phyloP scores from a whole-genome alignment of 2,329 filamentous ascomycete species.

The Colletotrichum somersetense region DNA sequence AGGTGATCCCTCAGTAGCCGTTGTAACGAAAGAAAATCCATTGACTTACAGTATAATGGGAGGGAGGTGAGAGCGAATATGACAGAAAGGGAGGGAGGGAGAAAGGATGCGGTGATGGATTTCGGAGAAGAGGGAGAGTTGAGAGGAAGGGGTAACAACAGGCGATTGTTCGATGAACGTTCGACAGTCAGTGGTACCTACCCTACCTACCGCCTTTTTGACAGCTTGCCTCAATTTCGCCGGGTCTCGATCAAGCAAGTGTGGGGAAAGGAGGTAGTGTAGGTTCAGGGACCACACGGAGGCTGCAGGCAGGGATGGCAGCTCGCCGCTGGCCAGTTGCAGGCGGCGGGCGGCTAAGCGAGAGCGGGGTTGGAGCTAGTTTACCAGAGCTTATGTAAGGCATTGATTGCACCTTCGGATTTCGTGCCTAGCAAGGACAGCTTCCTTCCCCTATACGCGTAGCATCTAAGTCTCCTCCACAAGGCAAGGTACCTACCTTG shows the following conservation, averaged over 20 bases:
- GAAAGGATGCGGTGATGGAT: conserved; percentile 14
- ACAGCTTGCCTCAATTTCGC: conserved; percentile 51
- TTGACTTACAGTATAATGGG: conserved; percentile 15
- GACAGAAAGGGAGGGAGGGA: neutral
- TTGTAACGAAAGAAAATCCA: neutral
- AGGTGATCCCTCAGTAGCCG: neutral
- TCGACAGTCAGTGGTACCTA: conserved; percentile 22
- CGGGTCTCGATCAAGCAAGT: conserved; percentile 41
- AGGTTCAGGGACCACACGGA: conserved; percentile 38
- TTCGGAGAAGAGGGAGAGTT: conserved; percentile 39
- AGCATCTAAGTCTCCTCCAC: neutral
- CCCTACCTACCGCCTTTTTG: conserved; percentile 47
- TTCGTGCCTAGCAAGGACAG: conserved; percentile 19
- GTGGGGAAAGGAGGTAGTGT: conserved; percentile 46
- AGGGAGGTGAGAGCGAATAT: neutral
- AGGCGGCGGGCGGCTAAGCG: conserved; percentile 24
- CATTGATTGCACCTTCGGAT: conserved; percentile 16
- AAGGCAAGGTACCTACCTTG: no score
- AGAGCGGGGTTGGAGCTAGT: conserved; percentile 38
- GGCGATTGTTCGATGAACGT: conserved; percentile 32
- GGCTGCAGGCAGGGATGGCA: conserved; percentile 37
- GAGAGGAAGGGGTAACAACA: conserved; percentile 6
- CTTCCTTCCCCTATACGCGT: neutral
- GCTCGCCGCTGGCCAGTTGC: conserved; percentile 26
- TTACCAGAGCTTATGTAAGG: conserved; percentile 31